phyloP scores from a whole-genome alignment of 2,329 filamentous ascomycete species.

The Emmonsiellopsis sp. region DNA sequence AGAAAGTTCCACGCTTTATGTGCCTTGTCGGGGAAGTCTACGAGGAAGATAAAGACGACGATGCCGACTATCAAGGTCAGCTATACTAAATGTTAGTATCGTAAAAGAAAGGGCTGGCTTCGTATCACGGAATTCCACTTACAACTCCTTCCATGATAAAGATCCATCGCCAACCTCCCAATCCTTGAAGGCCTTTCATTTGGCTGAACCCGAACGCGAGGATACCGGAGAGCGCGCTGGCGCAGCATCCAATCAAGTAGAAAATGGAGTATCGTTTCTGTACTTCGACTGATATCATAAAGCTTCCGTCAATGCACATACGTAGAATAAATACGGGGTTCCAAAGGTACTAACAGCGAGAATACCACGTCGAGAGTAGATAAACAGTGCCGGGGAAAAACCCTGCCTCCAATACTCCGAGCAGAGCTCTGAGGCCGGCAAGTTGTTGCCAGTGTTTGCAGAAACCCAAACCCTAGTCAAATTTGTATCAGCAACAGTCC shows the following conservation, averaged over 20 bases:
- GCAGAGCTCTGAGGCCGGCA: slow-evolving; percentile 29
- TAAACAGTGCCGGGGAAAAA: slow-evolving; percentile 65
- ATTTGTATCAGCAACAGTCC: not conserved
- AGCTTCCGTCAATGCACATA: not conserved
- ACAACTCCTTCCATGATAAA: slow-evolving; percentile 44
- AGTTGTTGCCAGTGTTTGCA: slow-evolving; percentile 17
- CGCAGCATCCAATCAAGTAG: slow-evolving; percentile 41
- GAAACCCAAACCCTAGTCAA: slow-evolving; percentile 17
- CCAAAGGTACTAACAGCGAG: slow-evolving; percentile 19
- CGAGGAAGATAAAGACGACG: slow-evolving; percentile 24
- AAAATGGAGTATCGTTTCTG: slow-evolving; percentile 36
- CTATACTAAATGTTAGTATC: slow-evolving; percentile 6
- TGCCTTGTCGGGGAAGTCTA: slow-evolving; percentile 27
- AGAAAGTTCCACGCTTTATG: slow-evolving; percentile 26
- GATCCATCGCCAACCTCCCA: slow-evolving; percentile 45
- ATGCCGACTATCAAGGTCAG: slow-evolving; percentile 17
- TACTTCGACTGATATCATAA: slow-evolving; percentile 17
- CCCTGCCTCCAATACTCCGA: slow-evolving; percentile 55
- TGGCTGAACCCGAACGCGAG: slow-evolving; percentile 34
- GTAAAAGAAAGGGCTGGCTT: not conserved
- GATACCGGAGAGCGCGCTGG: slow-evolving; percentile 40
- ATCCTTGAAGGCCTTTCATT: slow-evolving; percentile 32
- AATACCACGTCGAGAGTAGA: slow-evolving; percentile 65
- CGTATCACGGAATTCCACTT: slow-evolving; percentile 1
- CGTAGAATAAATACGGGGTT: slow-evolving; percentile 8